Evolutionary conservation across 768 basidiomycete species (phyloP).

Genomic region (Scleroderma citrinum): DNA sequence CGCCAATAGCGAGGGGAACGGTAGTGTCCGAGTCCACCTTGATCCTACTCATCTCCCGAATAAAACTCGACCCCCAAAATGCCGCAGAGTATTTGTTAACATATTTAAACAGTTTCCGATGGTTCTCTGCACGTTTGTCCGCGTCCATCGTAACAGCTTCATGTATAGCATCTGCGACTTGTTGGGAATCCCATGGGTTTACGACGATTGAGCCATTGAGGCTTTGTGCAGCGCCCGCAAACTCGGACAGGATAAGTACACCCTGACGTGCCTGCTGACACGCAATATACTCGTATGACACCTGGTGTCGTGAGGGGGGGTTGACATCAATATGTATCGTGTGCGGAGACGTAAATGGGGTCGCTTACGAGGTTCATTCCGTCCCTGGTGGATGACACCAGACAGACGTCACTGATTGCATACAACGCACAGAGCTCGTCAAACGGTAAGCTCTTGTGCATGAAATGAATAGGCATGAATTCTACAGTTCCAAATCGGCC

Average conservation of each 20-base stretch:
- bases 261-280: conserved; percentile 92
- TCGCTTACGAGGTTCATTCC: conserved; percentile 94
- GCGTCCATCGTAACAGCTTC: conserved; percentile 88
- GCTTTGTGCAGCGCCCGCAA: conserved; percentile 94
- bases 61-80: conserved; percentile 90
- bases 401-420: conserved; percentile 91
- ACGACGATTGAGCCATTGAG: conserved; percentile 95
- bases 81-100: conserved; percentile 92
- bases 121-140: conserved; percentile 82
- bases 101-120: conserved; percentile 93
- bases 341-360: neutral
- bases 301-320: conserved; percentile 40
- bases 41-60: conserved; percentile 74
- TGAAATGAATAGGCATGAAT: conserved; percentile 99
- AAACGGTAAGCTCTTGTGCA: conserved; percentile 92
- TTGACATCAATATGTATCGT: conserved; percentile 4
- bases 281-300: conserved; percentile 97
- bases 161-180: conserved; percentile 95
- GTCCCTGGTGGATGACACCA: conserved; percentile 92
- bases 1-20: too few species aligned
- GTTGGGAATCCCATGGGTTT: conserved; percentile 99
- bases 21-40: conserved; percentile 29
- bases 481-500: conserved; percentile 98
- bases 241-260: conserved; percentile 96
- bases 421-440: conserved; percentile 98